Evolutionary conservation across 2,329 filamentous ascomycete genomes (phyloP).

Genomic region (Claviceps spartinae): DNA sequence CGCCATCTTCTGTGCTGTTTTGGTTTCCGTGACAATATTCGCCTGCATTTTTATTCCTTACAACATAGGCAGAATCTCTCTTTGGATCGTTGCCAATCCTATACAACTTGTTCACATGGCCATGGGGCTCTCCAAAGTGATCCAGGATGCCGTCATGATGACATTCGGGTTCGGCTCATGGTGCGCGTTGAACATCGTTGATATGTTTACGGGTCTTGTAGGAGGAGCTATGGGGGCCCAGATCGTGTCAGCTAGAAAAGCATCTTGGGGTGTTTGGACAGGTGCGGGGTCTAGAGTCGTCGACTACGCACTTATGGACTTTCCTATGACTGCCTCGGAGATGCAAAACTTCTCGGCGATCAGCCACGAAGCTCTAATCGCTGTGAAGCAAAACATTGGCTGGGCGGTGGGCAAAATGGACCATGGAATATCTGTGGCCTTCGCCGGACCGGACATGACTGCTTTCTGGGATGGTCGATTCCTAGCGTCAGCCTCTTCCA

Average conservation of each 20-base stretch:
- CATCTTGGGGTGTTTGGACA: constrained; percentile 28
- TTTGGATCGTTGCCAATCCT: constrained; percentile 70
- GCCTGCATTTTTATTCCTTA: constrained; percentile 84
- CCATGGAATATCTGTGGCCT: constrained; percentile 26
- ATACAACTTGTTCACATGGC: constrained; percentile 59
- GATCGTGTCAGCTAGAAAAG: constrained; percentile 21
- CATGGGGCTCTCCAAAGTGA: constrained; percentile 60
- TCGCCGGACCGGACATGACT: constrained; percentile 29
- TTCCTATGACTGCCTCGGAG: constrained; percentile 43
- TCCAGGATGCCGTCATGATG: constrained; percentile 64
- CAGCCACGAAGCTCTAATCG: constrained; percentile 55
- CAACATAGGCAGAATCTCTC: constrained; percentile 71
- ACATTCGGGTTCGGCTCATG: constrained; percentile 42
- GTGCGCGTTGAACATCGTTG: constrained; percentile 24
- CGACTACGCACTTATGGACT: constrained; percentile 35
- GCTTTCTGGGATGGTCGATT: constrained; percentile 6
- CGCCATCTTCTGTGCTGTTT: constrained; percentile 80
- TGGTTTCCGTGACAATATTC: constrained; percentile 78
- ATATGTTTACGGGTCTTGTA: constrained; percentile 23
- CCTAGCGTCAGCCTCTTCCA: constrained; percentile 2
- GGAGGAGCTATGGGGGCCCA: constrained; percentile 18
- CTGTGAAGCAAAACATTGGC: constrained; percentile 41
- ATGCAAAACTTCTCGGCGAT: constrained; percentile 65
- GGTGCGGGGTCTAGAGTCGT: constrained; percentile 33
- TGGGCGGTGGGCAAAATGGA: constrained; percentile 23